Percentiles rank a stretch among this genome's conserved stretches.
These are phyloP conservation scores for Thielaviopsis ethacetica DNA, from an alignment of 2,329 filamentous ascomycete species.

Conservation along the genomic window DNA sequence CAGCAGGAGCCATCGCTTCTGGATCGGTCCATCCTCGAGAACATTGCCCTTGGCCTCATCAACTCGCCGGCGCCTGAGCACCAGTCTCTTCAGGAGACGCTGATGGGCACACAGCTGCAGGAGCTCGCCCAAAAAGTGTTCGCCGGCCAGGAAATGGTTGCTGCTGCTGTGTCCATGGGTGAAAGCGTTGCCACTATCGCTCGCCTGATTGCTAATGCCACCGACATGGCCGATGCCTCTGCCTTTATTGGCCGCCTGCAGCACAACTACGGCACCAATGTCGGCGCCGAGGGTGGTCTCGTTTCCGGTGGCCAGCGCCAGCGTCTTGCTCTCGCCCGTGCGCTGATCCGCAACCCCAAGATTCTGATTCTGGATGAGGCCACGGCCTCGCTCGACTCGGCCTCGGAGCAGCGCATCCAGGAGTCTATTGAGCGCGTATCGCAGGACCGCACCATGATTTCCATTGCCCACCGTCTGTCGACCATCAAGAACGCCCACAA, in stretches of 20 bases:
- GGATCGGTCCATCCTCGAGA: slow-evolving; percentile 31
- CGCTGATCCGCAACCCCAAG: slow-evolving; percentile 37
- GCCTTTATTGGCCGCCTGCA: slow-evolving; percentile 37
- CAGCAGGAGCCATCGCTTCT: slow-evolving; percentile 30
- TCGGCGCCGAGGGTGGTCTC: slow-evolving; percentile 36
- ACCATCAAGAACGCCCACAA: slow-evolving; percentile 48
- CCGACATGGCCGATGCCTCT: slow-evolving; percentile 41
- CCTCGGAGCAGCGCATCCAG: slow-evolving; percentile 39
- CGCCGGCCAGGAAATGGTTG: slow-evolving; percentile 30
- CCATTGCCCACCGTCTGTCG: slow-evolving; percentile 46
- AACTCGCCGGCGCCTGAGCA: slow-evolving; percentile 26
- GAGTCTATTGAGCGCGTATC: slow-evolving; percentile 28
- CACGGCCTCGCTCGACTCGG: slow-evolving; percentile 42
- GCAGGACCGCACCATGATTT: slow-evolving; percentile 44
- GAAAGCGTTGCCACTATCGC: slow-evolving; percentile 33
- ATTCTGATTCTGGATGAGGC: slow-evolving; percentile 47
- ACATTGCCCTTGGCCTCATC: slow-evolving; percentile 33
- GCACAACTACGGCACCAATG: slow-evolving; percentile 34
- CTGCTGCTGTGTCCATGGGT: slow-evolving; percentile 27
- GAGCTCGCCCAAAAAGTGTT: slow-evolving; percentile 36
- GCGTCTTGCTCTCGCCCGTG: slow-evolving; percentile 40
- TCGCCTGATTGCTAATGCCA: slow-evolving; percentile 31
- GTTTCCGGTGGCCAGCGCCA: slow-evolving; percentile 46
- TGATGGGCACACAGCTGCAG: slow-evolving; percentile 32
- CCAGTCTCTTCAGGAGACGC: slow-evolving; percentile 23